A percentile compares a stretch with the other conserved stretches of the same genome.
These are phyloP conservation scores for Colletotrichum eremochloae DNA, from an alignment of 2,329 filamentous ascomycete genomes.

Conservation along the genomic window DNA sequence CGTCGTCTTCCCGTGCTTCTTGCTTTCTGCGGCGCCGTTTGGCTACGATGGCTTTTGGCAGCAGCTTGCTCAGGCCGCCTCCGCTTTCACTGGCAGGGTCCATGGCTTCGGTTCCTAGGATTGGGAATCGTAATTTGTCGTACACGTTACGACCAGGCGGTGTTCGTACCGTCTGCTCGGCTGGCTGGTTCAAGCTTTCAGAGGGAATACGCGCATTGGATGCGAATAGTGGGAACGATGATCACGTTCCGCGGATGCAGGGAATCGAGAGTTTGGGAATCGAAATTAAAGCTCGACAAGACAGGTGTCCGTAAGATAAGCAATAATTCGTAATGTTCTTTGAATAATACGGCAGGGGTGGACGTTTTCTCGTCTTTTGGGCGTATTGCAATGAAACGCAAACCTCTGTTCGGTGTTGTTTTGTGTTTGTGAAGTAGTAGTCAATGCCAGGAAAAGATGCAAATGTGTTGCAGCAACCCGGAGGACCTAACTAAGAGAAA, in stretches of 20 bases:
- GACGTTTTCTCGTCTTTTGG: neutral
- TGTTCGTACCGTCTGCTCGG: conserved; percentile 9
- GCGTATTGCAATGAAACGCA: neutral
- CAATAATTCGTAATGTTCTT: neutral
- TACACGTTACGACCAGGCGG: conserved; percentile 22
- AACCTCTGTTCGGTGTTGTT: neutral
- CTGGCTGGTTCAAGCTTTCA: conserved; percentile 27
- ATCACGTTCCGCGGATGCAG: conserved; percentile 22
- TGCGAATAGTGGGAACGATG: conserved; percentile 33
- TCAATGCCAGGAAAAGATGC: neutral
- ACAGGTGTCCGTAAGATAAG: neutral
- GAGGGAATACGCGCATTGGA: conserved; percentile 31
- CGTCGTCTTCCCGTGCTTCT: conserved; percentile 53
- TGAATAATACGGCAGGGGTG: neutral
- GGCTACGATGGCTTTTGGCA: conserved; percentile 64
- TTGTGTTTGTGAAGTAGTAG: neutral
- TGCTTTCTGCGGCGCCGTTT: conserved; percentile 65
- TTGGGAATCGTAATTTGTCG: conserved; percentile 22
- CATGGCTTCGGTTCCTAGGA: conserved; percentile 22
- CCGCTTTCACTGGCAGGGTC: conserved; percentile 28
- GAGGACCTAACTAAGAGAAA: neutral
- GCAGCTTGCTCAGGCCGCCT: conserved; percentile 60
- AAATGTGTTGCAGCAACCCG: neutral
- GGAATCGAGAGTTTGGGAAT: conserved; percentile 15
- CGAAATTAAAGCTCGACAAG: conserved; percentile 30